These are phyloP conservation scores for Teunomyces funiuensis DNA, from an alignment of 805 yeast genomes.

Conservation along the genomic window DNA sequence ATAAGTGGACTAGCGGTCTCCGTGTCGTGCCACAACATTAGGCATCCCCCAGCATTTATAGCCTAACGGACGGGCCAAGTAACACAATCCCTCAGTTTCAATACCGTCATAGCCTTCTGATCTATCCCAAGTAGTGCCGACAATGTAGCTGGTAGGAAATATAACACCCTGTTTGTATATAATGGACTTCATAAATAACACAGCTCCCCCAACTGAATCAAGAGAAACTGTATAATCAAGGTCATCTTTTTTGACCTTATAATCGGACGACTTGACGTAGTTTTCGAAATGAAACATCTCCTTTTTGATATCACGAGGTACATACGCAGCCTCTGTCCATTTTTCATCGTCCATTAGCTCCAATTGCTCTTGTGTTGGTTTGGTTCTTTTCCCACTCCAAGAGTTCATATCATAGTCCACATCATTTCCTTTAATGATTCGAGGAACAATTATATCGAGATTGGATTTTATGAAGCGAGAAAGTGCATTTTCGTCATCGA, in stretches of 20 bases:
- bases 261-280: slow-evolving; percentile 13
- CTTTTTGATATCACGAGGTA: slow-evolving; percentile 30
- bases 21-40: slow-evolving; percentile 43
- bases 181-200: slow-evolving; percentile 43
- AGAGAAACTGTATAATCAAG: slow-evolving; percentile 23
- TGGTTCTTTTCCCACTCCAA: slow-evolving; percentile 40
- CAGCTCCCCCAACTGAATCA: slow-evolving; percentile 56
- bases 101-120: slow-evolving; percentile 54
- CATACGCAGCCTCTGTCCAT: slow-evolving; percentile 33
- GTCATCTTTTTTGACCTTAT: slow-evolving; percentile 6
- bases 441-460: slow-evolving; percentile 38
- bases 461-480: slow-evolving; percentile 23
- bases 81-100: slow-evolving; percentile 55
- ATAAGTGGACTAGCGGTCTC: slow-evolving; percentile 26
- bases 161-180: slow-evolving; percentile 46
- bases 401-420: slow-evolving; percentile 40
- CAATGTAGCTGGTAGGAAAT: slow-evolving; percentile 45
- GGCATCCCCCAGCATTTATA: slow-evolving; percentile 53
- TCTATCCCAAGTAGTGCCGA: slow-evolving; percentile 49
- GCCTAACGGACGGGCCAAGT: slow-evolving; percentile 44
- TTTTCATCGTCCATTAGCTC: slow-evolving; percentile 25
- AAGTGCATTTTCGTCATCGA: slow-evolving; percentile 11
- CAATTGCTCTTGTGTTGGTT: slow-evolving; percentile 28
- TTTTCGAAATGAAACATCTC: slow-evolving; percentile 30
- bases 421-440: slow-evolving; percentile 22